phyloP scores from a whole-genome alignment of 2,329 filamentous ascomycete species.

The Cercospora sp. region DNA sequence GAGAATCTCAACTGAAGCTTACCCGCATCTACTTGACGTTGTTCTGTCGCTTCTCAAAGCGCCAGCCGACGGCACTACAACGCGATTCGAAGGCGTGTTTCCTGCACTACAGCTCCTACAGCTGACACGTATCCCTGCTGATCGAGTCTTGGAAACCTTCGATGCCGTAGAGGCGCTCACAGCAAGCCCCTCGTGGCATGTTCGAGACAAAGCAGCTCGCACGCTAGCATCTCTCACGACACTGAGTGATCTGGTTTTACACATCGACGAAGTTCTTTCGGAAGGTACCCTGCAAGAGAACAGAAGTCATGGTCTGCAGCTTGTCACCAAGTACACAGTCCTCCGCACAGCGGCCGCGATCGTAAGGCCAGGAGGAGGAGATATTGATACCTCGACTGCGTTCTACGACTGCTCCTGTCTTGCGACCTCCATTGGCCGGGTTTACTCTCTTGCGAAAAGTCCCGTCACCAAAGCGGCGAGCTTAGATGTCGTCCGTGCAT shows the following conservation, averaged over 20 bases:
- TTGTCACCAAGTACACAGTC: constrained; percentile 32
- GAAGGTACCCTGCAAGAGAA: constrained; percentile 29
- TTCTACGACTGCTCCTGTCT: constrained; percentile 14
- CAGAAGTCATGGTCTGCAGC: constrained; percentile 37
- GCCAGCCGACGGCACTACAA: constrained; percentile 11
- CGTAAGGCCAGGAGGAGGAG: constrained; percentile 12
- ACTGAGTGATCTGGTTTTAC: background rate
- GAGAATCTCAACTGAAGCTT: constrained; percentile 68
- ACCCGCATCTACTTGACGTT: constrained; percentile 63
- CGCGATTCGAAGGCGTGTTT: constrained; percentile 66
- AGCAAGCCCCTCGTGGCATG: constrained; percentile 72
- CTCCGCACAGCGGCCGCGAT: background rate
- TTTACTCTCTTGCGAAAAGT: constrained; percentile 31
- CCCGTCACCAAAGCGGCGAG: constrained; percentile 38
- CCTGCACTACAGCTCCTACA: constrained; percentile 80
- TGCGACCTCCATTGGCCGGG: constrained; percentile 1
- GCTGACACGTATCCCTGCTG: constrained; percentile 65
- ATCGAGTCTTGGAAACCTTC: constrained; percentile 57
- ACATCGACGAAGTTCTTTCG: constrained; percentile 18
- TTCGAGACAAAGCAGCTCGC: constrained; percentile 76
- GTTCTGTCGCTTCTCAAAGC: constrained; percentile 60
- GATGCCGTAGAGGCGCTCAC: constrained; percentile 62
- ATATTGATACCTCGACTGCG: background rate
- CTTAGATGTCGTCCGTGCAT: constrained; percentile 13
- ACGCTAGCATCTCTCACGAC: constrained; percentile 54